These are phyloP conservation scores for Kluyveromyces sp. DNA, from an alignment of 1,139 yeast species.

Conservation along the genomic window DNA sequence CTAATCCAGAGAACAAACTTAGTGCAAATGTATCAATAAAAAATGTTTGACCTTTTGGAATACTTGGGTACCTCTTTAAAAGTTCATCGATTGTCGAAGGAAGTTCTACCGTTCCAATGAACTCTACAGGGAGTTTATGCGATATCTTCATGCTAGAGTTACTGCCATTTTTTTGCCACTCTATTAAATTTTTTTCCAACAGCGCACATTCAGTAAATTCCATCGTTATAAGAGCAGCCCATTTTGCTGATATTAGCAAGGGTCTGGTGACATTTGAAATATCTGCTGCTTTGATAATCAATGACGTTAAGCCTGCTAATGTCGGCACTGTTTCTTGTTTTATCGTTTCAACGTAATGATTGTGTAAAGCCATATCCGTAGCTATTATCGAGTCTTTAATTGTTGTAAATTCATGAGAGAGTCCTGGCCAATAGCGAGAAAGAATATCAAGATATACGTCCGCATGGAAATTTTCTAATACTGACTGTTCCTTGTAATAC, in stretches of 20 bases:
- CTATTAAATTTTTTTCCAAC: conserved; percentile 38
- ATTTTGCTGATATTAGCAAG: conserved; percentile 63
- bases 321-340: conserved; percentile 14
- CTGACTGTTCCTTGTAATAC: conserved; percentile 57
- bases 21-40: conserved; percentile 79
- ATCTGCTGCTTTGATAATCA: conserved; percentile 87
- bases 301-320: conserved; percentile 44
- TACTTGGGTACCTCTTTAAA: conserved; percentile 37
- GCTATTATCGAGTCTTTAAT: conserved; percentile 51
- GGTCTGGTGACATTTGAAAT: conserved; percentile 87
- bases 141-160: not conserved
- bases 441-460: conserved; percentile 59
- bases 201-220: conserved; percentile 67
- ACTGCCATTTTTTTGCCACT: not conserved
- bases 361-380: conserved; percentile 92
- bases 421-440: conserved; percentile 53
- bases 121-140: not conserved
- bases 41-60: conserved; percentile 74
- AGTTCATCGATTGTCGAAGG: conserved; percentile 28
- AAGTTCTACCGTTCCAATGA: conserved; percentile 20
- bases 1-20: conserved; percentile 60
- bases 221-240: conserved; percentile 73
- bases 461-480: conserved; percentile 80
- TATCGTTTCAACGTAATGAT: conserved; percentile 47
- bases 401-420: conserved; percentile 24